Evolutionary conservation across 345 rosid species (phyloP), one percentile per base, ranked within the genome.

Genomic region (Moricandia moricandioides): DNA sequence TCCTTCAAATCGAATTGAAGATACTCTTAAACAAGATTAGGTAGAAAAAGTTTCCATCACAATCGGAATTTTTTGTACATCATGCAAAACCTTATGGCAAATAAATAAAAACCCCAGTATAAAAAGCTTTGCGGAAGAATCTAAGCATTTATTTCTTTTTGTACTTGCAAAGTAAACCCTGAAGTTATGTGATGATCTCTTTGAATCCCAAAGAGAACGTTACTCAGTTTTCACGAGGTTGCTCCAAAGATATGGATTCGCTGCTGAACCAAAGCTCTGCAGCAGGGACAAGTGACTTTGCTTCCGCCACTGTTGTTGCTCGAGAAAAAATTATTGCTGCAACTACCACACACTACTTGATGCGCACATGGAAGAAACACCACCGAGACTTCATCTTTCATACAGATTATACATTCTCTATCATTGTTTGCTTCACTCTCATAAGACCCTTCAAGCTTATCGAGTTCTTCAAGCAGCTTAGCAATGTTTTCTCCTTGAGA

Each of bases 351-450:
- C 40, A 87, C 60, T 26, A 92, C 88, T 73, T 89, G 89, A 81
- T 92, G 97, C 0, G 91, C 85, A 72, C 96, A 92, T 1, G 93
- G 93, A 67, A 92, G 87, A 56, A 92, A 89, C 70, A 92, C 86
- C 66, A 92, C 58, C 3, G 87, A 85, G 43, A 88, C 96, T 82
- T 87, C 97, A 37, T 89, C 88, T 73, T 87, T 88, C 82, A 43
- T 72, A 73, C 96, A 92, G 3, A 89, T 76, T 37, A 88, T 81
- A 88, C 96, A 92, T 60, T 84, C 84, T 64, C 93, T 77, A 69
- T 84, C 82, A 45, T 80, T 27, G 71, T 67, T 69, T 56, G 65
- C 81, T 31, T 68, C 88, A 56, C 78, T 84, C 73, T 84, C 84
- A 24, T 63, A 18, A 21, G 75, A 30, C 60, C 75, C 80, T 69